Evolutionary conservation across 768 basidiomycete species (phyloP).

Genomic region (Arthromyces matolae): DNA sequence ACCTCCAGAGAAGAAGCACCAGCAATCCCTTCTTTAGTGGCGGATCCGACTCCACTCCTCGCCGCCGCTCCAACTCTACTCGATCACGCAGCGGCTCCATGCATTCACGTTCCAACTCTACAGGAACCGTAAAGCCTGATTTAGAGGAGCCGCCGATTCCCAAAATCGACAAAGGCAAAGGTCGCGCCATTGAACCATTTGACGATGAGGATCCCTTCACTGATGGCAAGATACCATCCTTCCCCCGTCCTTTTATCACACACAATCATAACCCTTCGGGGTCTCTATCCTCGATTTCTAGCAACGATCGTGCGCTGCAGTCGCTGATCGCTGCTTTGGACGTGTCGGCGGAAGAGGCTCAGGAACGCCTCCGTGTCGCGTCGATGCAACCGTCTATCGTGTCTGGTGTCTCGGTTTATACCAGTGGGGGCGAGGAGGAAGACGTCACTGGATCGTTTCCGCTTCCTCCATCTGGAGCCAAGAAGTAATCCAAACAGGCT

Average conservation of each 20-base stretch:
- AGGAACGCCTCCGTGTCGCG: slow-evolving; percentile 49
- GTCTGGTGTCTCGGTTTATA: slow-evolving; percentile 31
- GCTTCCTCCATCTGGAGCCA: slow-evolving; percentile 34
- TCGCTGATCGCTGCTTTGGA: slow-evolving; percentile 70
- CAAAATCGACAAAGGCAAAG: slow-evolving; percentile 25
- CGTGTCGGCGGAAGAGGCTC: slow-evolving; percentile 40
- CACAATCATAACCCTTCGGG: slow-evolving; percentile 30
- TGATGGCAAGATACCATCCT: slow-evolving; percentile 28
- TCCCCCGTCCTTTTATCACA: slow-evolving; percentile 29
- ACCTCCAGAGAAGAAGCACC: slow-evolving; percentile 33
- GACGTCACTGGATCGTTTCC: slow-evolving; percentile 39
- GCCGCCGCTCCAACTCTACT: slow-evolving; percentile 39
- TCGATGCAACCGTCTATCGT: slow-evolving; percentile 56
- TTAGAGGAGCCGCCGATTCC: slow-evolving; percentile 2
- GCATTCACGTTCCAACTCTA: slow-evolving; percentile 39
- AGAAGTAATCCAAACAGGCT: slow-evolving; percentile 6
- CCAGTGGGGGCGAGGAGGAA: slow-evolving; percentile 29
- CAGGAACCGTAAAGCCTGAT: slow-evolving; percentile 18
- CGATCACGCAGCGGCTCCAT: slow-evolving; percentile 29
- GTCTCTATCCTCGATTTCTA: slow-evolving; percentile 37
- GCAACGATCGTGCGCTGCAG: slow-evolving; percentile 52
- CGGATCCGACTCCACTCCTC: slow-evolving; percentile 18
- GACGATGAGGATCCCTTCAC: slow-evolving; percentile 38
- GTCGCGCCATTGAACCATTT: slow-evolving; percentile 4
- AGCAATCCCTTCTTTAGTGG: slow-evolving; percentile 42